Conservation (phyloP, 352 stramenopile genomes). For the Phytophthora multivora region DNA sequence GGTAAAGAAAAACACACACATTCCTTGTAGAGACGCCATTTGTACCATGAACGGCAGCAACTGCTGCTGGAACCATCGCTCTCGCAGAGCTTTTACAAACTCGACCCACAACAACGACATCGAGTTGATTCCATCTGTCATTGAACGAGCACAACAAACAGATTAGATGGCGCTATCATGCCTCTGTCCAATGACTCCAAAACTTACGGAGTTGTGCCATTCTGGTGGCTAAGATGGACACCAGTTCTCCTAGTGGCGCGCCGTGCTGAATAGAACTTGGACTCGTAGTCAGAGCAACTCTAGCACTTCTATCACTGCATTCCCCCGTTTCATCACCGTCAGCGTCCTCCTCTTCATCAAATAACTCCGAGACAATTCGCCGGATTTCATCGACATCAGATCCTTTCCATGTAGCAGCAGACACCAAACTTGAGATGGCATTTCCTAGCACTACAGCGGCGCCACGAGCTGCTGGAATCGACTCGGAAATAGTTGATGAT, state of each 20-base stretch:
- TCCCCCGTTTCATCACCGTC: conserved; percentile 15
- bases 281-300: conserved; percentile 7
- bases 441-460: conserved; percentile 72
- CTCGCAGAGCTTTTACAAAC: conserved; percentile 77
- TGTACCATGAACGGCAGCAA: conserved; percentile 78
- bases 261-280: conserved; percentile 46
- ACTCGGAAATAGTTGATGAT: conserved; percentile 36
- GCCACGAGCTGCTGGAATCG: conserved; percentile 76
- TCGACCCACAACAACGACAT: conserved; percentile 86
- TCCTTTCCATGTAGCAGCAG: conserved; percentile 75
- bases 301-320: conserved; percentile 1
- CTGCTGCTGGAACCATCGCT: conserved; percentile 69
- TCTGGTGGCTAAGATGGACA: conserved; percentile 67
- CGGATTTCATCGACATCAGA: conserved; percentile 73
- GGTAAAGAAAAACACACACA: not conserved
- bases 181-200: not conserved
- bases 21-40: not conserved
- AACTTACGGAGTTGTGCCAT: conserved; percentile 72
- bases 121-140: conserved; percentile 65
- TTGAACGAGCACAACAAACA: conserved; percentile 17
- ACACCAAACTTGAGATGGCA: conserved; percentile 74
- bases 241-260: conserved; percentile 65
- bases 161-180: not conserved
- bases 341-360: conserved; percentile 42
- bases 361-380: conserved; percentile 54